A percentile compares a stretch with the other conserved stretches of the same genome.
These are phyloP conservation scores for Trichoderma parareesei DNA, from an alignment of 495 filamentous ascomycete genomes.

Conservation along the genomic window DNA sequence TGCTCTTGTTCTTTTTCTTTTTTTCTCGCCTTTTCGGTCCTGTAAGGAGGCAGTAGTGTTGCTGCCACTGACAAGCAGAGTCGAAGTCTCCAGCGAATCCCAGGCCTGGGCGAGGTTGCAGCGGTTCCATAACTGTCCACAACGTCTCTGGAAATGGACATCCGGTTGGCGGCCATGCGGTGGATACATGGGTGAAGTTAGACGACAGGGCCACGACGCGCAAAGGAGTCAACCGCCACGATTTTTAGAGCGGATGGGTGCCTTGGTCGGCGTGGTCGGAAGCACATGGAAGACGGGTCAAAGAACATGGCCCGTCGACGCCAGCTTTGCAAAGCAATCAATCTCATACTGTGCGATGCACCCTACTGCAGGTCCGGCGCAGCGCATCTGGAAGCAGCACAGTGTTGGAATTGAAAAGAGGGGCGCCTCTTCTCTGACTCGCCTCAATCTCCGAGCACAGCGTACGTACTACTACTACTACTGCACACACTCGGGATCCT, in stretches of 20 bases:
- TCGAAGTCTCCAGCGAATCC: too few relatives aligned
- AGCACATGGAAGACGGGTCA: neutral
- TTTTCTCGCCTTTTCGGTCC: neutral
- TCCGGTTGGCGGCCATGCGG: neutral
- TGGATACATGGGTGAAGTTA: slow-evolving; percentile 7
- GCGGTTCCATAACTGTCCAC: slow-evolving; percentile 3
- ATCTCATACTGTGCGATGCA: neutral
- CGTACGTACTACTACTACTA: neutral
- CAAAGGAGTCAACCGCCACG: slow-evolving; percentile 6
- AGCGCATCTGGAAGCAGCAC: neutral
- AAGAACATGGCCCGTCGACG: neutral
- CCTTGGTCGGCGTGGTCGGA: slow-evolving; percentile 5
- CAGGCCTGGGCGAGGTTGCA: neutral
- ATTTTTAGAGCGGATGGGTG: slow-evolving; percentile 1
- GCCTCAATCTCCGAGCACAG: neutral
- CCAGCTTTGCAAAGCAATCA: neutral
- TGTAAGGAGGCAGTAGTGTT: neutral
- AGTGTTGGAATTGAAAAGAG: slow-evolving; percentile 4
- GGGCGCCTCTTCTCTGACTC: neutral
- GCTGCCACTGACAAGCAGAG: neutral
- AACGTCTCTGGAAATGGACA: neutral
- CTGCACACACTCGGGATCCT: too few relatives aligned
- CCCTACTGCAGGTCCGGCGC: neutral
- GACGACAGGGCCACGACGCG: neutral
- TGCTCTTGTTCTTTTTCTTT: neutral